These are phyloP conservation scores for Glonium stellatum DNA, from an alignment of 495 filamentous ascomycete genomes.

Conservation along the genomic window DNA sequence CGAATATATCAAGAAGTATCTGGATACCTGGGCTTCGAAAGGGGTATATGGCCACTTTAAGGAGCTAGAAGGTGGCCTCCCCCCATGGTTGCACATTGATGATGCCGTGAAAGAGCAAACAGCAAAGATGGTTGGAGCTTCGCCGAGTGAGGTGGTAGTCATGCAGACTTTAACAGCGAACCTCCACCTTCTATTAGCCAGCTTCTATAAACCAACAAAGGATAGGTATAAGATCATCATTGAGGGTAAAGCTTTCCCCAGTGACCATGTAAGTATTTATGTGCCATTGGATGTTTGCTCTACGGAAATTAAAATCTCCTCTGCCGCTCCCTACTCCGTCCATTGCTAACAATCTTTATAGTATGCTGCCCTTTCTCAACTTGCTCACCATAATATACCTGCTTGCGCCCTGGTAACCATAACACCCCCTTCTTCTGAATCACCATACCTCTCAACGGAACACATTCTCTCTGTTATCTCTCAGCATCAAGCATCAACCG, in stretches of 20 bases:
- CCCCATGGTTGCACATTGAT: slow-evolving; percentile 77
- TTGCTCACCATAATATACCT: slow-evolving; percentile 23
- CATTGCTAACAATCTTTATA: not conserved
- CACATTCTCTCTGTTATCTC: slow-evolving; percentile 63
- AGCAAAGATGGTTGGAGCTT: slow-evolving; percentile 80
- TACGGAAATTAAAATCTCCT: too few relatives aligned
- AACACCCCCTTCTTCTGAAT: slow-evolving; percentile 8
- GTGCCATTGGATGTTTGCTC: too few relatives aligned
- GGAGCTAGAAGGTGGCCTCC: slow-evolving; percentile 63
- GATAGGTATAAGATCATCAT: slow-evolving; percentile 82
- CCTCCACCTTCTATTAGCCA: slow-evolving; percentile 82
- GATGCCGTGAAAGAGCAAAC: slow-evolving; percentile 63
- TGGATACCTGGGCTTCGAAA: slow-evolving; percentile 82
- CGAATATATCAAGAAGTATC: slow-evolving; percentile 66
- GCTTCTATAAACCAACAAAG: slow-evolving; percentile 76
- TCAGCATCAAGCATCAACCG: slow-evolving; percentile 65
- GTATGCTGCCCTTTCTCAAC: slow-evolving; percentile 22
- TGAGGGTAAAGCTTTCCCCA: slow-evolving; percentile 91
- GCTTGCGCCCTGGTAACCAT: slow-evolving; percentile 17
- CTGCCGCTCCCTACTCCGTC: too few relatives aligned
- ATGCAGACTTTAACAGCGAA: slow-evolving; percentile 94
- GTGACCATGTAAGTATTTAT: slow-evolving; percentile 63
- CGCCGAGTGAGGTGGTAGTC: slow-evolving; percentile 71
- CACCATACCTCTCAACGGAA: slow-evolving; percentile 18
- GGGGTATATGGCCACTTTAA: slow-evolving; percentile 93